Evolutionary conservation across 805 yeast species (phyloP), one percentile per base, ranked within the genome.

Genomic region (Yamadazyma phyllophila): DNA sequence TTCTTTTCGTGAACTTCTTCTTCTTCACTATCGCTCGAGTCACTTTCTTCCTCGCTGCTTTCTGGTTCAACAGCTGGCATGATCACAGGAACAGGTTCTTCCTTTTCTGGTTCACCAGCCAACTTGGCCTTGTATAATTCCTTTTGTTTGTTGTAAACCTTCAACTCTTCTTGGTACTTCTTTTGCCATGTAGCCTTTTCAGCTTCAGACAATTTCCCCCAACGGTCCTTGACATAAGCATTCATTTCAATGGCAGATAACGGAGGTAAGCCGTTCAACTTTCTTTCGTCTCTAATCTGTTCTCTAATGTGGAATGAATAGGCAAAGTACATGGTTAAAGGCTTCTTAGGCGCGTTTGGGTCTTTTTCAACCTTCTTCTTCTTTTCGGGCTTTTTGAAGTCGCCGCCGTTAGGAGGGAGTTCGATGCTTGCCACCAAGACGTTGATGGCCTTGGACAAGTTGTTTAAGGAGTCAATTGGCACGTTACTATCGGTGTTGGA

Each of bases 301-400:
- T 84, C 85, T 59, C 96, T 82, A 53, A 82, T 78, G 53, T 80
- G 82, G 53, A 85, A 83, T 43, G 88, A 82, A 66, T 82, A 92
- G 35, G 75, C 74, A 65, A 92, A 87, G 71, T 82, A 91, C 37
- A 88, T 85, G 16, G 97, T 90, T 59, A 88, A 73, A 12, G 99
- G 98, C 60, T 90, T 90, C 75, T 88, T 89, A 48, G 99, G 99
- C 37, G 96, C 97, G 59, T 87, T 84, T 43, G 97, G 97, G 66
- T 92, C 98, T 56, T 67, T 73, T 43, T 67, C 74, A 32, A 62
- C 70, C 57, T 73, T 75, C 57, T 69, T 72, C 57, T 78, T 80
- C 67, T 80, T 83, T 46, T 43, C 46, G 15, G 52, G 44, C 20
- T 64, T 66, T 54, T 71, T 73, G 63, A 73, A 74, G 37, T 45